These are phyloP conservation scores for Aechmea fasciata DNA, from an alignment of 176 grass and related monocot species.

Conservation along the genomic window DNA sequence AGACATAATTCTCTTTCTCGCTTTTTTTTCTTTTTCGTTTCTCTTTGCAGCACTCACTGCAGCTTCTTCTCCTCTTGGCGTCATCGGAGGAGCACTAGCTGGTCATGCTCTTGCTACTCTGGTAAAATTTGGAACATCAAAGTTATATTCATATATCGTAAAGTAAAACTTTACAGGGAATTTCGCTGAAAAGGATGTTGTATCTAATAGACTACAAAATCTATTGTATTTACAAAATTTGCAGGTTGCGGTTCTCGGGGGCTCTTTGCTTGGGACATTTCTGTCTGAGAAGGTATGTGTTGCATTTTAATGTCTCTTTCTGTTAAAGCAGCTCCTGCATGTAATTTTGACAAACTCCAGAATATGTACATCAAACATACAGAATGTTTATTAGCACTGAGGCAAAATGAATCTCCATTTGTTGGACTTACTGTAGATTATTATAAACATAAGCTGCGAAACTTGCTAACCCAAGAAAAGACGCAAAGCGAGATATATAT, in stretches of 20 bases:
- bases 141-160: neutral
- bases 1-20: neutral
- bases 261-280: conserved; percentile 87
- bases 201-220: neutral
- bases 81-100: conserved; percentile 77
- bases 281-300: conserved; percentile 78
- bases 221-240: conserved; percentile 3
- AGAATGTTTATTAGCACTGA: neutral
- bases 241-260: conserved; percentile 91
- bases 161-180: conserved; percentile 2
- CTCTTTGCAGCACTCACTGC: conserved; percentile 65
- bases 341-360: neutral
- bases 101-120: conserved; percentile 90
- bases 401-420: neutral
- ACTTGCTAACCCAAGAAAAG: too few species aligned
- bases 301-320: neutral
- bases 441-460: too few species aligned
- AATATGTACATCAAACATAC: too few species aligned
- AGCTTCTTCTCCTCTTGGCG: conserved; percentile 92
- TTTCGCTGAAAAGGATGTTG: neutral
- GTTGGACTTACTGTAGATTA: neutral
- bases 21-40: conserved; percentile 18
- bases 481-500: too few species aligned
- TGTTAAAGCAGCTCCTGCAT: neutral
- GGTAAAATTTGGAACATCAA: conserved; percentile 35